Base-by-base conservation (phyloP, 2,329 filamentous ascomycete genomes). In the Apiospora aurea region DNA sequence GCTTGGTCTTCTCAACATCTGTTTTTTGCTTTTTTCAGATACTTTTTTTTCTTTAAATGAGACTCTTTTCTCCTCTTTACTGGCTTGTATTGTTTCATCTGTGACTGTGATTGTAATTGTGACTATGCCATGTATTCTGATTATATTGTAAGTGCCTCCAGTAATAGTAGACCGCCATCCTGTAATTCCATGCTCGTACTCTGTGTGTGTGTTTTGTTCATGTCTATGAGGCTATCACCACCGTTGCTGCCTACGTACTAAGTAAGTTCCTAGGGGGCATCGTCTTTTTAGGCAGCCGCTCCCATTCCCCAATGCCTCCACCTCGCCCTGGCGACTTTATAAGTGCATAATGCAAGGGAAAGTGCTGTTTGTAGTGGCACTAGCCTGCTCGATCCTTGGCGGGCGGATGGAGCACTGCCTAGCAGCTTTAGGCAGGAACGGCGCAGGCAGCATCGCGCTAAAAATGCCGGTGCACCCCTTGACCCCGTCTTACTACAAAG, bases 381-480 rank as follows among this genome's bases (percentile, higher is more conserved):
- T 53, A 53, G 51, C 10, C n/a, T 13, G 24, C 24, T 49, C 51
- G 13, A 2, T 16, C 13, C 24, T 29, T 53, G 24, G 51, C 24
- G 51, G n/a, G 51, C 24, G 51, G n/a, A 26, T 5, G 51, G n/a
- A 26, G 1, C 24, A 13, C 29, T 26, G 8, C 8, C n/a, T 26
- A 51, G 44, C 16, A 46, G 16, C 44, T 46, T 46, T 46, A 46
- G 44, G 44, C n/a, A 26, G 49, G 49, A n/a, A 6, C 2, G 51
- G 51, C 51, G n/a, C 51, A 53, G 51, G 51, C 51, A 53, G 24
- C 51, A 53, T 53, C 3, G 51, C 51, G 24, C 51, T 53, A 53
- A 49, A n/a, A 49, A 49, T 49, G 46, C 5, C 3, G 46, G 21
- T 49, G 18, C 34, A 43, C 8, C n/a, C n/a, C n/a, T n/a, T n/a